A percentile compares a stretch with the other conserved stretches of the same genome.
phyloP scores from a whole-genome alignment of 768 basidiomycete species.

The Kwoniella bestiolae region DNA sequence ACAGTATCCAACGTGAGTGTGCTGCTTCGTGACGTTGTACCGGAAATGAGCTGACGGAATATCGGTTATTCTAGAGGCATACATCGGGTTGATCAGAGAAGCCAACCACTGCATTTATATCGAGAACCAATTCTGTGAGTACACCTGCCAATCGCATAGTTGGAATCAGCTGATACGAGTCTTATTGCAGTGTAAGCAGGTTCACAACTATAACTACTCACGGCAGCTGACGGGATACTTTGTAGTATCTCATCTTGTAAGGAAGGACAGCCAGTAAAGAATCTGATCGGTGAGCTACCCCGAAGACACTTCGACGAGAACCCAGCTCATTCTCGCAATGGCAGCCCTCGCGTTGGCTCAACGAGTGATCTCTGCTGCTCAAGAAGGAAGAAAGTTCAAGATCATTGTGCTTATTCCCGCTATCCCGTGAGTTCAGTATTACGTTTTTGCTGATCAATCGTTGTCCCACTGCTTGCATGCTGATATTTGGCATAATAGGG shows the following conservation, averaged over 20 bases:
- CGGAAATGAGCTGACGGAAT: not conserved
- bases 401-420: constrained; percentile 88
- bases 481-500: constrained; percentile 51
- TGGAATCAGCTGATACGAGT: constrained; percentile 32
- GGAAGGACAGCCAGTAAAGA: constrained; percentile 70
- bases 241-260: constrained; percentile 76
- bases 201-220: too few relatives aligned
- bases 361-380: constrained; percentile 80
- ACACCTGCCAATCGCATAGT: not conserved
- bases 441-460: not conserved
- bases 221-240: constrained; percentile 12
- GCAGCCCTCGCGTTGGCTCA: constrained; percentile 72
- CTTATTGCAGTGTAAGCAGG: constrained; percentile 30
- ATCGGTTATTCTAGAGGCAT: constrained; percentile 64
- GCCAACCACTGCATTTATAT: constrained; percentile 91
- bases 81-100: constrained; percentile 70
- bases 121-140: constrained; percentile 61
- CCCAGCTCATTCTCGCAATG: not conserved
- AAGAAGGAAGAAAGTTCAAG: constrained; percentile 75
- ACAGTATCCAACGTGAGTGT: constrained; percentile 72
- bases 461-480: too few relatives aligned
- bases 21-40: not conserved
- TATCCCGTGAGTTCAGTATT: constrained; percentile 64
- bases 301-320: not conserved
- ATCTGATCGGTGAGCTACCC: constrained; percentile 66